Base-by-base conservation (phyloP, 495 filamentous ascomycete species). In the Apiosordaria backusii region DNA sequence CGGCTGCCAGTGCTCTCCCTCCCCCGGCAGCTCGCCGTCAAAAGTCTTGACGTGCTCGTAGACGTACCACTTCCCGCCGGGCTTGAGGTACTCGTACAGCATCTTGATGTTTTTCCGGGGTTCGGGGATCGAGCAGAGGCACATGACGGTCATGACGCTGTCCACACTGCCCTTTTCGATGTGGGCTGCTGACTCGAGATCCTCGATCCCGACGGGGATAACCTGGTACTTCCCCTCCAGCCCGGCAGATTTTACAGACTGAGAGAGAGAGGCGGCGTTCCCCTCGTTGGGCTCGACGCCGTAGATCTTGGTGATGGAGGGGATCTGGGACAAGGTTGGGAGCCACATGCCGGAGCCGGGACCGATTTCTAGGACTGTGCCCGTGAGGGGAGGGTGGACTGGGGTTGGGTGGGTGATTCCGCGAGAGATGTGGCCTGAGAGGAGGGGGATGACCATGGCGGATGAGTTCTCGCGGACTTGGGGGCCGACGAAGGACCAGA, bases 91-190 rank as follows among this genome's bases (percentile, higher is more conserved):
- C 3, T 69, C 63, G 76, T 91, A 92, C 62, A 92, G 70, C 60
- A 85, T 83, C 16, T 68, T 71, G 18, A 84, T 83, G 55, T 88
- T 86, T 13, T 70, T 69, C 68, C 86, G 79, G 35, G 88, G 85
- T 15, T 86, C 77, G 1, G 89, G 89, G 62, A 92, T 88, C 60
- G 85, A 87, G 76, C 90, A 93, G 4, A 93, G 79, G 58, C 90
- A 91, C 10, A 89, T 84, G 55, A 91, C 78, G 16, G 86, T 86
- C 57, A 92, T 79, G 50, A 92, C 85, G 50, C 85, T 87, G 70
- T 93, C 90, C 26, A 91, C 84, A 23, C 82, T 79, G 0, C 74
- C 86, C n/a, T 70, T 75, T 50, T 75, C 64, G 3, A 91, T 77
- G 4, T 76, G 79, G 4, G 81, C 79, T 18, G 74, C 73, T 66